Base-by-base conservation (phyloP, 2,329 filamentous ascomycete species). In the Cercospora citrullina region DNA sequence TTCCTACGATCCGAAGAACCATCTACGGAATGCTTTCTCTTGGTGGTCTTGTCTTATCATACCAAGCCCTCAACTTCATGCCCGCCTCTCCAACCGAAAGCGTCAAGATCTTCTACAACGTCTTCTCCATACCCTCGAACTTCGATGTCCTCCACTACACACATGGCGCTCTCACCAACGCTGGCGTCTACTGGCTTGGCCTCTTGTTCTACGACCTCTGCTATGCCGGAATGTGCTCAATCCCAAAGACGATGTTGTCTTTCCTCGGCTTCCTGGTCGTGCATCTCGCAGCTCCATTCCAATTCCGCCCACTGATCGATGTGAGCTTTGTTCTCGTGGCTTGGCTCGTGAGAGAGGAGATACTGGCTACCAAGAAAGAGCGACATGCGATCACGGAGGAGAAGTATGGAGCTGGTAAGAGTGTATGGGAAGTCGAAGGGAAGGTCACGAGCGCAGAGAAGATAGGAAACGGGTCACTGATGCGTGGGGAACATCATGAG, bases 321-420 rank as follows among this genome's bases (percentile, higher is more conserved):
- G 30, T 26, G 6, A 30, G 26, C 16, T 63, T 63, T 36, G 16
- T 79, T 63, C 71, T 72, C 8, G 65, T 69, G 14, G 74, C 73
- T 68, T 80, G 77, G 76, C 69, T 74, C 10, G 79, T 75, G 73
- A 77, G 79, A 67, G 79, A 81, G 63, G 75, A 79, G 48, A 70
- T 72, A 5, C 64, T 81, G 57, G 76, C 77, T 16, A 68, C 51
- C n/a, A 77, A 75, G 69, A 75, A 65, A 55, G 71, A 71, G 59
- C 67, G 55, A 53, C 64, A 51, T 63, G 72, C 73, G 12, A 48
- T 72, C 53, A 70, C 65, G 39, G 61, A 39, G 51, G 66, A 71
- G 42, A 67, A 64, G 36, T 71, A 65, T 53, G 67, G 51, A 12
- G 58, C 21, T 1, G 66, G 66, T 16, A 68, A 65, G 61, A 62